Conservation (phyloP, 352 stramenopile genomes). For the Aphanomyces invadans region DNA sequence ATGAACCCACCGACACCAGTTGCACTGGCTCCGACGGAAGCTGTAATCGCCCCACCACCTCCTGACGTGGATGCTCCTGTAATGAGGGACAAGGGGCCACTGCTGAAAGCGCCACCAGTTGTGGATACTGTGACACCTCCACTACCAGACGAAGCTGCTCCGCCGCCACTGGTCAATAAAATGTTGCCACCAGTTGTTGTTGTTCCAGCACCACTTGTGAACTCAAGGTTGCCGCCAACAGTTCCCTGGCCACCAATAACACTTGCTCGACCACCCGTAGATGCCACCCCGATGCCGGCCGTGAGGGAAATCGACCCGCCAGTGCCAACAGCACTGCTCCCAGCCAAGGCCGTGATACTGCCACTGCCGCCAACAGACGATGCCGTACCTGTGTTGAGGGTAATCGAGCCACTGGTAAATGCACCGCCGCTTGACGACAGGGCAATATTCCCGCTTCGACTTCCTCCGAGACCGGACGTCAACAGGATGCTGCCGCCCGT, state of each 20-base stretch:
- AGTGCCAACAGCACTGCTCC: conserved; percentile 32
- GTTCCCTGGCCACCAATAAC: conserved; percentile 31
- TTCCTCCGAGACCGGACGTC: background rate
- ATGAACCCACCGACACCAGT: conserved; percentile 50
- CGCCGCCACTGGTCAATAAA: conserved; percentile 1
- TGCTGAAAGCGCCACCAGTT: conserved; percentile 7
- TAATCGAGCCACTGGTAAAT: conserved; percentile 11
- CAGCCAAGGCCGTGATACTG: conserved; percentile 32
- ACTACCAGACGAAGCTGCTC: conserved; percentile 6
- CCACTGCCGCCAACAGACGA: conserved; percentile 32
- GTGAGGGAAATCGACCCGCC: conserved; percentile 40
- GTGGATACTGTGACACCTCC: conserved; percentile 15
- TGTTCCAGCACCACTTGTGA: conserved; percentile 28
- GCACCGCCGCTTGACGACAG: conserved; percentile 11
- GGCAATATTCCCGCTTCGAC: conserved; percentile 1
- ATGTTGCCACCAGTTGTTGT: conserved; percentile 14
- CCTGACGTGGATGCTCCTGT: conserved; percentile 11
- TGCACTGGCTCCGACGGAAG: conserved; percentile 7
- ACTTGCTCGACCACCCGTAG: conserved; percentile 32
- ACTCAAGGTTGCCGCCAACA: conserved; percentile 37
- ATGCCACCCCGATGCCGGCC: conserved; percentile 25
- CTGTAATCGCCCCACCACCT: background rate
- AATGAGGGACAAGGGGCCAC: background rate
- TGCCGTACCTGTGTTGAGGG: conserved; percentile 12
- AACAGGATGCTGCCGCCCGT: conserved; percentile 11